Base-by-base conservation (phyloP, 441 rosid genomes). In the Erysimum cheiri region DNA sequence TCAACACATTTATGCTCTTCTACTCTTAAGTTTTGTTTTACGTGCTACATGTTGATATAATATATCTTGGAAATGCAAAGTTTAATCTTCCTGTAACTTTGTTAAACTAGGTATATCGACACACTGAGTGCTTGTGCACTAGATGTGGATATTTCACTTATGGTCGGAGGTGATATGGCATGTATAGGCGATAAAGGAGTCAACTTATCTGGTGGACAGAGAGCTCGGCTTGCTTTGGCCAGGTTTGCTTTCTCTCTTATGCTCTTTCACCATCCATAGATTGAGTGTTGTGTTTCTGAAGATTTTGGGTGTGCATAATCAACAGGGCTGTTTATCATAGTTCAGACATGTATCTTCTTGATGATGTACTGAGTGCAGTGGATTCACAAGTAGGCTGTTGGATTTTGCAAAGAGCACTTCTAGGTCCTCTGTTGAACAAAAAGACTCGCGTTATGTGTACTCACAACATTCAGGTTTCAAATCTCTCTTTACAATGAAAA, bases 171-270 rank as follows among this genome's bases (percentile, higher is more conserved):
- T 52, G 97, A 94, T 80, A 81, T 86, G 94, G 85, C 98, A 70
- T 77, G 78, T 77, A 84, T 92, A 75, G 98, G 97, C 58, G 96
- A 90, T 70, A 92, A 92, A 83, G 99, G 99, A 71, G 70, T 78
- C 15, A 94, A 92, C 84, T 85, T 94, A 79, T 94, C 99, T 24
- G 99, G 99, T 60, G 99, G 99, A 70, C 98, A 94, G 77, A 87
- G 88, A 83, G 94, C 98, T 77, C 94, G 99, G n/a, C 92, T 94
- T 83, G 98, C 97, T 69, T 80, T 92, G 74, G 97, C 98, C 54
- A 92, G 99, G 99, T 94, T 76, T 65, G 31, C 55, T 59, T 19
- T 49, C 58, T 29, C 36, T 39, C 60, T 4, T 56, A 8, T 54
- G 62, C 60, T 73, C 67, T 41, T 65, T 31, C 64, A 37, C 43